Evolutionary conservation across 1,284 basidiomycete genomes (phyloP), one percentile per base, ranked within the genome.

Genomic region (Coriolopsis trogii): DNA sequence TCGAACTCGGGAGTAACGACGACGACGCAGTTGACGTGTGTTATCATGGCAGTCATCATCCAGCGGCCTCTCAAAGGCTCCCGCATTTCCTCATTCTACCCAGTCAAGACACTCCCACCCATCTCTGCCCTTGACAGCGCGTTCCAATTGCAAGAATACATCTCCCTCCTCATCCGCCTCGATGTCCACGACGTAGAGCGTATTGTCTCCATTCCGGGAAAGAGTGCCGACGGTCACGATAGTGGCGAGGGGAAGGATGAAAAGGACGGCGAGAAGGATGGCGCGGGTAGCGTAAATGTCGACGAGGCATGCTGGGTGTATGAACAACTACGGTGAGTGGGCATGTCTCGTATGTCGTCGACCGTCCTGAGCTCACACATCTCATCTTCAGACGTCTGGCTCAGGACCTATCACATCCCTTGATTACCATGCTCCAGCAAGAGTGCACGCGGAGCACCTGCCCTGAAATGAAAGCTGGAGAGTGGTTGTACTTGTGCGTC

Each of bases 401-500:
- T 1, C 91, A 93, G 67, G 95, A 98, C 68, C 79, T 98, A 16
- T 90, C 92, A 0, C 88, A 93, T 59, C 93, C 95, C 0, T 82
- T 98, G 46, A 87, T 98, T 43, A 92, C 89, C 3, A 85, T 87
- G 62, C 78, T 98, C 16, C 87, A 96, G 63, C 81, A 85, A 56
- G 88, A 92, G 65, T 98, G 95, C 65, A 90, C 85, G 8, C 83
- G 90, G 33, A 72, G 80, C 44, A 84, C 89, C 8, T 98, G 95
- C 74, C 91, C 92, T 2, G 90, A 96, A 69, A 98, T 98, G 95
- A 96, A 96, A 69, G 95, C 95, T 13, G 92, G 90, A 45, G 93
- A 98, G 75, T 98, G 95, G 93, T 79, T 94, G 37, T 98, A 96
- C 71, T 76, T 98, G 3, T 99, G 96, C 65, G 95, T 96, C 25